Base-by-base conservation (phyloP, 2,329 filamentous ascomycete genomes). In the Mycocentrospora acerina region DNA sequence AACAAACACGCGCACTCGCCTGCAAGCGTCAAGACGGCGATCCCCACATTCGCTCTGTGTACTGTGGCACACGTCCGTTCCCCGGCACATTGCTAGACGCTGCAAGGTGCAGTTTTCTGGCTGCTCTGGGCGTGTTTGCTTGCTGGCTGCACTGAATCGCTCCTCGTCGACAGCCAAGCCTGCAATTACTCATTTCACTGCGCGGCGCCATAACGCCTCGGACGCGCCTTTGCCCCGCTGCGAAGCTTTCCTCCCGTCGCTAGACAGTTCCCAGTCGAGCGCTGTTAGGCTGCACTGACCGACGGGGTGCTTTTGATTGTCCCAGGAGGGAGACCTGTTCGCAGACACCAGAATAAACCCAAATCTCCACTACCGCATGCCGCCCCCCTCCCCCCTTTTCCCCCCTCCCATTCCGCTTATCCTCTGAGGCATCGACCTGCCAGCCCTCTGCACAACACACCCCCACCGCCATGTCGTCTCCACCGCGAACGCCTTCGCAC, bases 401-500 rank as follows among this genome's bases (percentile, higher is more conserved):
- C 25, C 11, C 25, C 6, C 25, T 11, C 5, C 6, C 25, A 27
- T 11, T 11, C 5, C 6, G 6, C 25, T 11, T 6, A 12, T 4
- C 25, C 11, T 14, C 25, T 14, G 25, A 27, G 12, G 25, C 12
- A 6, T 14, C 12, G 11, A n/a, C 25, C 25, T 16, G 16, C 17
- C 42, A 35, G 32, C 32, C 27, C 14, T 35, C 24, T 27, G 29
- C 34, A 31, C 40, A 25, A 38, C 33, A 29, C 24, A 31, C 44
- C 36, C 32, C 19, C 14, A 17, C 26, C 29, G 45, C 39, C 33
- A 68, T 66, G 66, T 65, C 70, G 14, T 72, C 70, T 24, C 69
- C 71, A 26, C 70, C 71, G 24, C 57, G 64, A 35, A 71, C 70
- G 24, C 69, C 71, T 24, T 55, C 50, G 19, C 62, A 68, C 22